phyloP scores from a whole-genome alignment of 805 yeast species.

The Candida stauntonica region DNA sequence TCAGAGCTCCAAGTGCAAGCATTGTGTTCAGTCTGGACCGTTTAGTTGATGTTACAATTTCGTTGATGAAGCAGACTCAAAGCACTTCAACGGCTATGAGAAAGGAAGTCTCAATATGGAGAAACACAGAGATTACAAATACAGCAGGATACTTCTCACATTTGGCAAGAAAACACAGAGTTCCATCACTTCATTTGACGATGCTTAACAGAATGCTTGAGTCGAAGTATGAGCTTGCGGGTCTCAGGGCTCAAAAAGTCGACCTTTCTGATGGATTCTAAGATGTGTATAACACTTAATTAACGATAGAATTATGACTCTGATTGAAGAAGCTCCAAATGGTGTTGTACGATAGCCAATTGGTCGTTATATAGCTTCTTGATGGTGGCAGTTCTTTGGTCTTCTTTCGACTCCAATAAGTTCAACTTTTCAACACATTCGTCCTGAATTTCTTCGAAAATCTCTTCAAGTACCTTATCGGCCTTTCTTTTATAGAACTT shows the following conservation, averaged over 20 bases:
- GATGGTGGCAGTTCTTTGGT: conserved; percentile 13
- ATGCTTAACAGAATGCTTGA: conserved; percentile 17
- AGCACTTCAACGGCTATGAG: conserved; percentile 14
- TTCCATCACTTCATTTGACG: conserved; percentile 13
- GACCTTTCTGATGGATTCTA: background rate
- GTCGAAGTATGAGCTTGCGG: conserved; percentile 15
- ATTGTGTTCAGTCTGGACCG: conserved; percentile 30
- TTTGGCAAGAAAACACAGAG: conserved; percentile 13
- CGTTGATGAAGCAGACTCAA: conserved; percentile 24
- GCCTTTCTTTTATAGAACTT: conserved; percentile 32
- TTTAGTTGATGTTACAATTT: conserved; percentile 31
- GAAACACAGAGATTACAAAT: conserved; percentile 14
- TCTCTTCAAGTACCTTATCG: conserved; percentile 28
- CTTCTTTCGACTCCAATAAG: conserved; percentile 21
- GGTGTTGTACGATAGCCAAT: conserved; percentile 8
- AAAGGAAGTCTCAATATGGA: conserved; percentile 9
- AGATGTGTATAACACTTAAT: no score
- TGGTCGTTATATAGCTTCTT: conserved; percentile 15
- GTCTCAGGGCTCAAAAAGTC: background rate
- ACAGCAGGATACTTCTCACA: conserved; percentile 21
- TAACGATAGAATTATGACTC: no score
- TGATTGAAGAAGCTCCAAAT: conserved; percentile 1
- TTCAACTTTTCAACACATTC: conserved; percentile 24
- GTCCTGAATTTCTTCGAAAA: conserved; percentile 29
- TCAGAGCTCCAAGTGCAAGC: conserved; percentile 20